Conservation (phyloP, 2,329 filamentous ascomycete species). For the Triangularia verruculosa region DNA sequence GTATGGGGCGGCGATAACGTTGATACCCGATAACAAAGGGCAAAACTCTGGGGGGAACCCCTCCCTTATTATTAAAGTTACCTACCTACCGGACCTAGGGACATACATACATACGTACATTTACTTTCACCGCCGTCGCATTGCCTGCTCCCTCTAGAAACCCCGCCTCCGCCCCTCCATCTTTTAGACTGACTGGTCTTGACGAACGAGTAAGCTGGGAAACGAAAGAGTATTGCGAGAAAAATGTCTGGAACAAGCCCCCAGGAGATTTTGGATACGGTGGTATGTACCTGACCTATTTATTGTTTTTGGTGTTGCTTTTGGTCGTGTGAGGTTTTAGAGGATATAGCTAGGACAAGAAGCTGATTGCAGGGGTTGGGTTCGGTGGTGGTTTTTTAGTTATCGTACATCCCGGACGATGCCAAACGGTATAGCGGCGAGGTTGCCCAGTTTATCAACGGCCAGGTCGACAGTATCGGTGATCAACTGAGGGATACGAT, state of each 20-base stretch:
- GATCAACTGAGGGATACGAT: constrained; percentile 66
- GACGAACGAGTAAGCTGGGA: neutral
- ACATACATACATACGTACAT: neutral
- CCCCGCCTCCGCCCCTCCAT: neutral
- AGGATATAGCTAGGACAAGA: constrained; percentile 28
- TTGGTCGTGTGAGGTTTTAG: constrained; percentile 21
- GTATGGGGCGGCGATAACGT: neutral
- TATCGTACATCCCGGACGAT: constrained; percentile 57
- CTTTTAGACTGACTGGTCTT: neutral
- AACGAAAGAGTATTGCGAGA: neutral
- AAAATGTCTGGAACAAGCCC: neutral
- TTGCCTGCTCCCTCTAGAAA: neutral
- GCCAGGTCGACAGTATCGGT: constrained; percentile 74
- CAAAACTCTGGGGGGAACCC: neutral
- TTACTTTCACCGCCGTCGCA: neutral
- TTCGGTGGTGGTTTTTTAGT: constrained; percentile 40
- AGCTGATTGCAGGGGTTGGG: constrained; percentile 31
- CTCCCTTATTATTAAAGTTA: neutral
- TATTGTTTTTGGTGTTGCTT: neutral
- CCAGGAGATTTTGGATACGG: neutral
- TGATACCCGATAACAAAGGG: neutral
- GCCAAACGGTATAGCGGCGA: constrained; percentile 68
- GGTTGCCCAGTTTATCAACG: constrained; percentile 77
- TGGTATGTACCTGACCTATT: neutral
- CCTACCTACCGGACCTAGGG: too few relatives aligned